Conservation (phyloP, 2,329 filamentous ascomycete genomes). For the Eurotiales sp. region DNA sequence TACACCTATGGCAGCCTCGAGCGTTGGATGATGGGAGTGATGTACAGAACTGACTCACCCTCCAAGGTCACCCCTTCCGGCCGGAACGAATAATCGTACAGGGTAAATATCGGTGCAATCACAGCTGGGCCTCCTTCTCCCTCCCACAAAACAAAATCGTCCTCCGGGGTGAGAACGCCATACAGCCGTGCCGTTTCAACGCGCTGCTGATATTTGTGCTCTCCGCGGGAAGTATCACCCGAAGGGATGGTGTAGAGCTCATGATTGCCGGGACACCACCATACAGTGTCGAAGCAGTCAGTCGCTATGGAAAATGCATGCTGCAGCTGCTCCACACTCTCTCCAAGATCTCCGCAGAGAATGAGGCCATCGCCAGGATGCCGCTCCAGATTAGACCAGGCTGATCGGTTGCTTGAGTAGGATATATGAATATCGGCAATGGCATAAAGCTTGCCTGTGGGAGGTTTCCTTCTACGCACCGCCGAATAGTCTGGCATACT, state of each 20-base stretch:
- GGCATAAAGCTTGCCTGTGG: constrained; percentile 12
- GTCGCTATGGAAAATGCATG: constrained; percentile 10
- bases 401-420: constrained; percentile 4
- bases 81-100: constrained; percentile 15
- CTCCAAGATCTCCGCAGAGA: constrained; percentile 12
- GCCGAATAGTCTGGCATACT: too few relatives aligned
- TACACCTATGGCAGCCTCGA: too few relatives aligned
- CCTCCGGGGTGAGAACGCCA: constrained; percentile 12
- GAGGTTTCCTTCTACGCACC: neutral
- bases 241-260: constrained; percentile 13
- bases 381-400: constrained; percentile 12
- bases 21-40: too few relatives aligned
- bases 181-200: constrained; percentile 11
- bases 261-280: constrained; percentile 16
- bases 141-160: constrained; percentile 14
- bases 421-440: constrained; percentile 14
- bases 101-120: constrained; percentile 12
- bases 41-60: neutral
- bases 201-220: constrained; percentile 13
- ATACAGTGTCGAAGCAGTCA: constrained; percentile 10
- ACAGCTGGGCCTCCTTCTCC: constrained; percentile 12
- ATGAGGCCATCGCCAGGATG: constrained; percentile 14
- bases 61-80: constrained; percentile 8
- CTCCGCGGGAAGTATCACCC: constrained; percentile 7
- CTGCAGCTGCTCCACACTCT: constrained; percentile 13